Base-by-base conservation (phyloP, 768 basidiomycete genomes). In the Coprinopsis cinerea region DNA sequence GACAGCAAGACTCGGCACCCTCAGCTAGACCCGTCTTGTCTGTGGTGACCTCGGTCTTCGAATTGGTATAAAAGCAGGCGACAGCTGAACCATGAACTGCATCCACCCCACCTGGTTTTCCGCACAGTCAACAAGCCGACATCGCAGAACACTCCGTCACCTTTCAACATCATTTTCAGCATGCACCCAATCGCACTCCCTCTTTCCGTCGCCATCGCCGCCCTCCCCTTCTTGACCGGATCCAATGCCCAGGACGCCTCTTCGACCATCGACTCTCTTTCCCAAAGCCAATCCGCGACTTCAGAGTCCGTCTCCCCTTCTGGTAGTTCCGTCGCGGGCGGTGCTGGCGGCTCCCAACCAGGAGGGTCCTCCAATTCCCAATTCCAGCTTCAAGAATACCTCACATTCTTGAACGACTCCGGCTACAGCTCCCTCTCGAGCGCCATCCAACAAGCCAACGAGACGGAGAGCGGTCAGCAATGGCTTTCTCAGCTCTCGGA, bases 391-490 rank as follows among this genome's bases (percentile, higher is more conserved):
- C 44, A 44, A 24, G 36, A 52, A 15, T 52, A 47, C 28, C 45
- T 52, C 32, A 47, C 44, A 13, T 52, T 52, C 45, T 66, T 82
- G 17, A 63, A 67, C 44, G 41, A 52, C 32, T 51, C 63, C 9
- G 74, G 76, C 9, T 69, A 77, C 44, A 71, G 69, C 25, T 59
- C 63, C 24, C 61, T 85, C 32, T 72, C 73, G 17, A 57, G 56
- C 24, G 60, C 68, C 26, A 64, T 75, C 4, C 49, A 59, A 14
- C 60, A 60, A 36, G 61, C 83, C 59, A 78, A 79, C 43, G 55
- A 63, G 24, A 77, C 75, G 14, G 44, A 62, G 13, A 58, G 52
- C 5, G 84, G 79, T 4, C 62, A 68, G 49, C 54, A 58, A 15
- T 60, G 83, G n/a, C 63, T 83, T 27, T 40, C 57, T 4, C 54